phyloP scores from a whole-genome alignment of 176 grass and related monocot genomes.

The Eragrostis curvula region DNA sequence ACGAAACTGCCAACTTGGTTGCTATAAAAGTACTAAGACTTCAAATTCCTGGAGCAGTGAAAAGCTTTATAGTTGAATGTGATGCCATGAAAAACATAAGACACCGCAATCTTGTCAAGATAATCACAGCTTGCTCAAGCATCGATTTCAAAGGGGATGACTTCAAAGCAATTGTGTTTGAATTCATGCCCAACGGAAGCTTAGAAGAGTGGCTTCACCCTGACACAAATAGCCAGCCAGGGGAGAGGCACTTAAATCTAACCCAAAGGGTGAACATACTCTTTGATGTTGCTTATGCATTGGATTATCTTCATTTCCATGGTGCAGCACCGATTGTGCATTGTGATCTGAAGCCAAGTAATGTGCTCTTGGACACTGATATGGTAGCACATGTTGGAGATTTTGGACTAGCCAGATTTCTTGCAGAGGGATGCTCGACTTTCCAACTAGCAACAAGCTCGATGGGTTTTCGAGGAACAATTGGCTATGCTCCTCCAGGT shows the following conservation, averaged over 20 bases:
- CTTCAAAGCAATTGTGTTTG: slow-evolving; percentile 50
- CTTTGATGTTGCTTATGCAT: slow-evolving; percentile 33
- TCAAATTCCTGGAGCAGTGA: slow-evolving; percentile 26
- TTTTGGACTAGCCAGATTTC: slow-evolving; percentile 37
- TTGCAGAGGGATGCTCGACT: slow-evolving; percentile 6
- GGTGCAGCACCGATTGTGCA: slow-evolving; percentile 16
- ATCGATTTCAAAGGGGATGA: slow-evolving; percentile 41
- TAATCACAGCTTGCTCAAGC: slow-evolving; percentile 46
- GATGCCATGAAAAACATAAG: slow-evolving; percentile 40
- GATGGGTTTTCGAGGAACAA: slow-evolving; percentile 34
- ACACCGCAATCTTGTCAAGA: slow-evolving; percentile 46
- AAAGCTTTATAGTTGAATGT: slow-evolving; percentile 46
- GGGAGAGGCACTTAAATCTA: background rate
- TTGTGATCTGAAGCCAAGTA: slow-evolving; percentile 41
- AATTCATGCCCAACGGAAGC: slow-evolving; percentile 30
- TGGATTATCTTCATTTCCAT: slow-evolving; percentile 40
- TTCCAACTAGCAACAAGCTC: background rate
- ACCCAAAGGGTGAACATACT: slow-evolving; percentile 29
- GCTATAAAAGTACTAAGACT: slow-evolving; percentile 53
- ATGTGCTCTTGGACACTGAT: slow-evolving; percentile 34
- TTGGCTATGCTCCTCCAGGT: slow-evolving; percentile 43
- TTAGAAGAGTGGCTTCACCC: slow-evolving; percentile 46
- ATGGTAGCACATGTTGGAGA: slow-evolving; percentile 34
- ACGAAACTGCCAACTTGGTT: background rate
- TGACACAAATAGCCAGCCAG: too few species aligned